phyloP scores from a whole-genome alignment of 768 basidiomycete species.

The Suillus americanus region DNA sequence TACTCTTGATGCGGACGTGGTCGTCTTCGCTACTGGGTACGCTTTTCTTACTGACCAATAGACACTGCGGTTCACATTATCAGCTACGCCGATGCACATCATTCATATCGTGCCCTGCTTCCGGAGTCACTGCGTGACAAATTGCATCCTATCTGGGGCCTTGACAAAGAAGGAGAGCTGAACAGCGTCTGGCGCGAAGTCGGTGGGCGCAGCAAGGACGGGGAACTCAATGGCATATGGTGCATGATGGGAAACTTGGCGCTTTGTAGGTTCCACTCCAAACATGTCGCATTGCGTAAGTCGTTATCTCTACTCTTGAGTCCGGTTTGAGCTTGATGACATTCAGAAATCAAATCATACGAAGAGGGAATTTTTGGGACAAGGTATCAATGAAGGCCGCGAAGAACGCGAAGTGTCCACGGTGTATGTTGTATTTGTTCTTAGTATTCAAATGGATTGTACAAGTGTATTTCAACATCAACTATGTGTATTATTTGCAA shows the following conservation, averaged over 20 bases:
- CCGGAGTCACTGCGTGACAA: conserved; percentile 15
- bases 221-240: conserved; percentile 41
- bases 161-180: conserved; percentile 32
- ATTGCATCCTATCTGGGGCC: conserved; percentile 29
- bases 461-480: neutral
- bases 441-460: neutral
- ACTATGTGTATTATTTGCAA: neutral
- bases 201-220: conserved; percentile 35
- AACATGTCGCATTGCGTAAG: conserved; percentile 64
- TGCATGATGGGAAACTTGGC: conserved; percentile 64
- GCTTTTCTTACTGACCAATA: neutral
- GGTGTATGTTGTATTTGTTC: neutral
- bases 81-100: conserved; percentile 15
- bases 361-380: conserved; percentile 46
- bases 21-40: conserved; percentile 52
- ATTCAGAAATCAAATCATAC: conserved; percentile 67
- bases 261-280: conserved; percentile 64
- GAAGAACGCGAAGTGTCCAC: neutral
- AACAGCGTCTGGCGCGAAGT: conserved; percentile 41
- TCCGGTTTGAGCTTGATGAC: neutral
- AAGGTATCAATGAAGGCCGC: conserved; percentile 18
- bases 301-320: conserved; percentile 13
- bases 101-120: conserved; percentile 17
- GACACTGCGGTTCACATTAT: neutral
- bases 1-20: conserved; percentile 47